A percentile compares a stretch with the other conserved stretches of the same genome.
Conservation (phyloP, 1,284 basidiomycete species). For the Cutaneotrichosporon sp. region DNA sequence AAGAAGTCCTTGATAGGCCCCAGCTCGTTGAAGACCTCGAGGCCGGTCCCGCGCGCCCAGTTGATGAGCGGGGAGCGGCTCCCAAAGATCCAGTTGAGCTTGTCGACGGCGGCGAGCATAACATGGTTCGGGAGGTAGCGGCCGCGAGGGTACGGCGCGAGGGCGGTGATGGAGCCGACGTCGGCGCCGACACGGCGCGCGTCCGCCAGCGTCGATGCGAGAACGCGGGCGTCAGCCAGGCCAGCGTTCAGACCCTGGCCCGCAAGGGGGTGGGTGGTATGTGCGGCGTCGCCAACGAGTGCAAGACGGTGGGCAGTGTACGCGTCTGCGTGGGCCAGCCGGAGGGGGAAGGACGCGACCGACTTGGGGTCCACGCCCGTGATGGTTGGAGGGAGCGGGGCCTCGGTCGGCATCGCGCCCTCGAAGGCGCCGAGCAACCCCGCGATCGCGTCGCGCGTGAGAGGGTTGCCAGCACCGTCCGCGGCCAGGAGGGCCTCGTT, state of each 20-base stretch:
- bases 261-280: constrained; percentile 91
- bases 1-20: constrained; percentile 75
- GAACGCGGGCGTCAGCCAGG: constrained; percentile 75
- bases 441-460: constrained; percentile 29
- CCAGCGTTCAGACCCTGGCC: constrained; percentile 96
- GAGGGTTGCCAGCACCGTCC: constrained; percentile 31
- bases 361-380: constrained; percentile 71
- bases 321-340: constrained; percentile 80
- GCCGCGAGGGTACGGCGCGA: constrained; percentile 73
- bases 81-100: constrained; percentile 81
- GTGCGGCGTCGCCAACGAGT: constrained; percentile 93
- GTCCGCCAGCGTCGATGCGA: constrained; percentile 65
- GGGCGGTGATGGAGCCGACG: constrained; percentile 76
- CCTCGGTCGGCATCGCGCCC: constrained; percentile 58
- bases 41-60: constrained; percentile 78
- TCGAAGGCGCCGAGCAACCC: constrained; percentile 54
- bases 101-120: constrained; percentile 79
- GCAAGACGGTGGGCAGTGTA: constrained; percentile 66
- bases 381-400: constrained; percentile 72
- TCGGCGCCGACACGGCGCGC: constrained; percentile 69
- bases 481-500: constrained; percentile 62
- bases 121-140: constrained; percentile 84
- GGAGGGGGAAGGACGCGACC: constrained; percentile 86
- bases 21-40: constrained; percentile 90
- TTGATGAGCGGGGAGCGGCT: constrained; percentile 69